Conservation (phyloP, 23 red algal genomes). For the Gracilaria gracilis region DNA sequence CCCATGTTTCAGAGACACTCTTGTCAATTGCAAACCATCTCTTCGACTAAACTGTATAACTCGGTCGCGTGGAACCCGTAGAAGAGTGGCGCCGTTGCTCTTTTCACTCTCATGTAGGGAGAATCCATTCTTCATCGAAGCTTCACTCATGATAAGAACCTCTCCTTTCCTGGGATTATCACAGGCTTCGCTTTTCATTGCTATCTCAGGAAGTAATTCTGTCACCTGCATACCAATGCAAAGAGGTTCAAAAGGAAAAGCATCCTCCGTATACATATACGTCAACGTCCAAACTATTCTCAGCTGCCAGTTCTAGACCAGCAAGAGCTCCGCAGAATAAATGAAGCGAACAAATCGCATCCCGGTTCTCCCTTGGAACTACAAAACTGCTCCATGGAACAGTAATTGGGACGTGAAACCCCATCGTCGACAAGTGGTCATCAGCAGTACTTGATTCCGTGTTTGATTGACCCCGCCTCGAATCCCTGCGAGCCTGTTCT, state of each 20-base stretch:
- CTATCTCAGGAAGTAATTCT: neutral
- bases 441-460: neutral
- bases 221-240: neutral
- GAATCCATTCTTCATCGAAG: too few relatives aligned
- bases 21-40: too few relatives aligned
- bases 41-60: too few relatives aligned
- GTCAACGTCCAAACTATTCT: neutral
- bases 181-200: neutral
- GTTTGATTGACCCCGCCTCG: too few relatives aligned
- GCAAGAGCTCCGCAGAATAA: constrained; percentile 10
- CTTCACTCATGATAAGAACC: too few relatives aligned
- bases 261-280: constrained; percentile 19
- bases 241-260: neutral
- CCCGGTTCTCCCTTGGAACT: neutral
- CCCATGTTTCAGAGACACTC: too few relatives aligned
- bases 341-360: constrained; percentile 19
- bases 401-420: constrained; percentile 11
- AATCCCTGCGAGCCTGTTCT: too few relatives aligned
- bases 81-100: too few relatives aligned
- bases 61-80: too few relatives aligned
- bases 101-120: too few relatives aligned
- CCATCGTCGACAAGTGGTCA: too few relatives aligned
- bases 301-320: constrained; percentile 21
- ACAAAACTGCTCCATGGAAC: neutral
- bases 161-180: neutral